A percentile compares a stretch with the other conserved stretches of the same genome.
These are phyloP conservation scores for Beta lomatogona DNA, from an alignment of 179 eudicot species.

Conservation along the genomic window DNA sequence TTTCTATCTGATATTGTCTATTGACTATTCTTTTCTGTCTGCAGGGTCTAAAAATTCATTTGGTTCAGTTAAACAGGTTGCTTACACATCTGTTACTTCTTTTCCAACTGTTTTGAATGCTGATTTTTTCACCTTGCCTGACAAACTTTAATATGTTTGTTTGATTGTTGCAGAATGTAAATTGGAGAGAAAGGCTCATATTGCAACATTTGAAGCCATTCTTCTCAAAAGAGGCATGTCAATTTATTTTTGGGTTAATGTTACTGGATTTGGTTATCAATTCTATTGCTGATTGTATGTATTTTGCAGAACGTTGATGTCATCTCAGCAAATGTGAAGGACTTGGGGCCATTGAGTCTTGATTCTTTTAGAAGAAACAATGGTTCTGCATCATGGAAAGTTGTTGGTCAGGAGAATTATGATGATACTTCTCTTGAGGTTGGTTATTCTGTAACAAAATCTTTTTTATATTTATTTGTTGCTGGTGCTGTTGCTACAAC, in stretches of 20 bases:
- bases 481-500: background rate
- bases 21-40: slow-evolving; percentile 23
- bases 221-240: slow-evolving; percentile 80
- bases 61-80: slow-evolving; percentile 55
- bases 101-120: slow-evolving; percentile 11
- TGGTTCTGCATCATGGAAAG: slow-evolving; percentile 83
- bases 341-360: slow-evolving; percentile 79
- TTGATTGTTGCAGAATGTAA: slow-evolving; percentile 50
- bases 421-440: slow-evolving; percentile 58
- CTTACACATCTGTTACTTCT: background rate
- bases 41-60: slow-evolving; percentile 47
- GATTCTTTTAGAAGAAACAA: slow-evolving; percentile 66
- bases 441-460: slow-evolving; percentile 22
- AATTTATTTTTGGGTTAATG: background rate
- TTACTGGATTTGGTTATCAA: slow-evolving; percentile 5
- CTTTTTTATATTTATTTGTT: background rate
- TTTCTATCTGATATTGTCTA: background rate
- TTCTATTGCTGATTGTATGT: slow-evolving; percentile 22
- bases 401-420: slow-evolving; percentile 46
- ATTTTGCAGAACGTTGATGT: slow-evolving; percentile 70
- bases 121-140: slow-evolving; percentile 4
- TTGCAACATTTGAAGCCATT: slow-evolving; percentile 71
- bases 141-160: slow-evolving; percentile 3
- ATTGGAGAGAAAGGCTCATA: slow-evolving; percentile 81
- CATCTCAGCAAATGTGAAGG: slow-evolving; percentile 67